Evolutionary conservation across 169 alveolate species (phyloP).

Genomic region (Perkinsus chesapeaki): DNA sequence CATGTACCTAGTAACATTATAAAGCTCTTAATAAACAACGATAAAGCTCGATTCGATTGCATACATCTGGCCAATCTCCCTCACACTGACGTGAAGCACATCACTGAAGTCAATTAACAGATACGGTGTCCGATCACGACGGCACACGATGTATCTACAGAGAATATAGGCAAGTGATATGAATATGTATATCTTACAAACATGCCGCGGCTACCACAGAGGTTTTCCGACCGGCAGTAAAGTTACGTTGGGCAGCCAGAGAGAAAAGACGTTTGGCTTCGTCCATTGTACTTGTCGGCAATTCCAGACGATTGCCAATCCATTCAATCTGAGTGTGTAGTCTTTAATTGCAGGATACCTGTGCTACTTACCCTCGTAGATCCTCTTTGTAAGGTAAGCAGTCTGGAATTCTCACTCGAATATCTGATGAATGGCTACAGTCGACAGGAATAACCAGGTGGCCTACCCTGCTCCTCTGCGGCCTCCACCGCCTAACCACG

Average conservation of each 20-base stretch:
- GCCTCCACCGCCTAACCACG: background rate
- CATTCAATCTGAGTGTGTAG: conserved; percentile 67
- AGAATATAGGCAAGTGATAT: background rate
- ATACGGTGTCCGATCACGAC: conserved; percentile 85
- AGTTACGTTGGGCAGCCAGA: conserved; percentile 86
- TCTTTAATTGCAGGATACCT: conserved; percentile 60
- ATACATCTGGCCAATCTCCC: conserved; percentile 60
- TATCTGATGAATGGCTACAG: background rate
- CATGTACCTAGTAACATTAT: conserved; percentile 27
- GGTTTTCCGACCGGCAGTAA: conserved; percentile 86
- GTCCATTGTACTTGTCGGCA: conserved; percentile 67
- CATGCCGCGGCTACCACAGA: conserved; percentile 88
- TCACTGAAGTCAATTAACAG: conserved; percentile 90
- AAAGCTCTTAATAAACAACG: background rate
- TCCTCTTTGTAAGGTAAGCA: conserved; percentile 2
- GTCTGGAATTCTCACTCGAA: background rate
- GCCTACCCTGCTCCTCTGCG: background rate
- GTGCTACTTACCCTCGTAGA: conserved; percentile 66
- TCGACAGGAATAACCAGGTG: background rate
- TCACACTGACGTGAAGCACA: conserved; percentile 77
- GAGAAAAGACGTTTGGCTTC: conserved; percentile 79
- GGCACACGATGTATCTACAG: conserved; percentile 72
- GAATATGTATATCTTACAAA: conserved; percentile 19
- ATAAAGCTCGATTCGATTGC: background rate
- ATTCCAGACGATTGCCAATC: conserved; percentile 66